Base-by-base conservation (phyloP, 2,329 filamentous ascomycete species). In the Rhynchosporium secalis region DNA sequence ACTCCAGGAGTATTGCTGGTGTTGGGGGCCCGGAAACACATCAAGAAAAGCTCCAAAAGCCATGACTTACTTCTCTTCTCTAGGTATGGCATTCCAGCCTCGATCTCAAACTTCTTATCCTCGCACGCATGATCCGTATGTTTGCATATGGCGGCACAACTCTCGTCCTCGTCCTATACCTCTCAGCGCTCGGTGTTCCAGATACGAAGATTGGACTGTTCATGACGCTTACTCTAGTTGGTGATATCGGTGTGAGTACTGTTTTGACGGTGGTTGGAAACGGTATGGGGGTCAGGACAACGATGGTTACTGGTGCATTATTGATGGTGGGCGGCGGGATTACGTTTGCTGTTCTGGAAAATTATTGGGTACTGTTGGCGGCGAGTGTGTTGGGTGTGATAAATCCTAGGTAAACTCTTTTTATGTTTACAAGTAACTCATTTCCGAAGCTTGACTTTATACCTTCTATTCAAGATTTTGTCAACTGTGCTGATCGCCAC, bases 101-200 rank as follows among this genome's bases (percentile, higher is more conserved):
- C 13, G 59, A 61, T 4, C n/a, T 41, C n/a, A 61, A 56, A 31
- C 43, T 61, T 12, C 51, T 61, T 4, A 40, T 38, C 33, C 33
- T 49, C 26, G n/a, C 10, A 15, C 40, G 59, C 3, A 40, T 56
- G 29, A 52, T 43, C 6, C 51, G 59, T 9, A 36, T 56, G 51
- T 56, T 61, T 26, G 59, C 51, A 15, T 49, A 48, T 9, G 59
- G 59, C 13, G 43, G 59, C 28, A 43, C 43, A 7, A 49, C 59
- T 4, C 38, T 56, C 45, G 46, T 56, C 36, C 51, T 61, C 10
- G 51, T 48, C 2, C 31, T 26, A 26, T 56, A 54, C 31, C 52
- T 61, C 2, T 48, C 59, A 3, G 43, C 51, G 1, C 36, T 61
- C n/a, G 51, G 20, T 2, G 28, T 61, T 12, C 15, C 49, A 13